Percentiles rank a stretch among this genome's conserved stretches.
phyloP scores from a whole-genome alignment of 805 yeast species.

The Candida ficus region DNA sequence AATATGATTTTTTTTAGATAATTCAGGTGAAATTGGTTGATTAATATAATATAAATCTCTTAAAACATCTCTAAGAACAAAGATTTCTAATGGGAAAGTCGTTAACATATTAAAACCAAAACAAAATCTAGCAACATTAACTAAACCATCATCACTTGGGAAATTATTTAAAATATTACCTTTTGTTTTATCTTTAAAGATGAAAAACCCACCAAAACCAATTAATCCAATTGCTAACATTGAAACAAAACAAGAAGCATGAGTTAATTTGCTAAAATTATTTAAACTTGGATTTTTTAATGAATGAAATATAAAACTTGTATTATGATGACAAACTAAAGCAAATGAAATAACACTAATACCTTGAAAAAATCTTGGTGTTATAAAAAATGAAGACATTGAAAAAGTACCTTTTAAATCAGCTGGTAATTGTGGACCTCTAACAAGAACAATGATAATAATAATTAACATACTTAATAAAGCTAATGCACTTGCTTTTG shows the following conservation, averaged over 20 bases:
- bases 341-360: conserved; percentile 94
- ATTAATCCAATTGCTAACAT: conserved; percentile 72
- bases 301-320: conserved; percentile 84
- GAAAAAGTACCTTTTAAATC: conserved; percentile 45
- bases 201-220: conserved; percentile 74
- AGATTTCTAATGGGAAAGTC: conserved; percentile 84
- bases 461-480: conserved; percentile 78
- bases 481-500: conserved; percentile 85
- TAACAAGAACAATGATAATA: conserved; percentile 61
- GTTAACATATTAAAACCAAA: conserved; percentile 92
- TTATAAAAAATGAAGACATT: conserved; percentile 44
- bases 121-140: conserved; percentile 84
- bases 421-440: conserved; percentile 60
- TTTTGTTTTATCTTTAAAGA: conserved; percentile 71
- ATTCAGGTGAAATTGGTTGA: conserved; percentile 33
- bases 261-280: conserved; percentile 73
- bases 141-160: conserved; percentile 64
- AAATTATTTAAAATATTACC: conserved; percentile 90
- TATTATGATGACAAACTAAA: conserved; percentile 91
- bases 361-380: conserved; percentile 74
- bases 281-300: conserved; percentile 70
- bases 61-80: conserved; percentile 86
- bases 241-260: conserved; percentile 75
- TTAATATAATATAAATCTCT: conserved; percentile 49
- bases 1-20: conserved; percentile 48